Evolutionary conservation across 495 filamentous ascomycete species (phyloP).

Genomic region (Tetracladium marchalianum): DNA sequence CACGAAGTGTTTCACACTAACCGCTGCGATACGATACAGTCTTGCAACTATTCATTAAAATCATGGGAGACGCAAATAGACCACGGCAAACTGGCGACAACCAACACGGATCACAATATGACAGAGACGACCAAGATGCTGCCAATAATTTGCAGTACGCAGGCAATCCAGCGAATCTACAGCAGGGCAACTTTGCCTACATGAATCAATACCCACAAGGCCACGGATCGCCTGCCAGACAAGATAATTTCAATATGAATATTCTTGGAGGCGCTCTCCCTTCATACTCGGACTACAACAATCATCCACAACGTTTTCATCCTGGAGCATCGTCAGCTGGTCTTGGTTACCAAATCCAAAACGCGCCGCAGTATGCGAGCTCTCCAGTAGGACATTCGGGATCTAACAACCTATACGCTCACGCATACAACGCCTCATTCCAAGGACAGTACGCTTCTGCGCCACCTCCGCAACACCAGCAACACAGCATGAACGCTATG

Average conservation of each 20-base stretch:
- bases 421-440: constrained; percentile 11
- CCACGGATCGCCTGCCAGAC: constrained; percentile 1
- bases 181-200: constrained; percentile 1
- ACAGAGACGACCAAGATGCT: constrained; percentile 1
- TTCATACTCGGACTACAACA: constrained; percentile 12
- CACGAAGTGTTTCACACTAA: too few relatives aligned
- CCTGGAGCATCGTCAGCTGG: constrained; percentile 26
- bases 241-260: constrained; percentile 15
- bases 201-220: constrained; percentile 4
- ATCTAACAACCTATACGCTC: constrained; percentile 30
- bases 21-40: background rate
- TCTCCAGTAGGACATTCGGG: constrained; percentile 26
- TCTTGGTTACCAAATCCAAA: constrained; percentile 33
- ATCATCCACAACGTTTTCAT: constrained; percentile 29
- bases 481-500: background rate
- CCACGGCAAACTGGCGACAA: constrained; percentile 3
- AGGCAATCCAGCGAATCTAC: background rate
- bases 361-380: constrained; percentile 33
- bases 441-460: constrained; percentile 12
- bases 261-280: constrained; percentile 11
- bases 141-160: constrained; percentile 1
- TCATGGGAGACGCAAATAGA: constrained; percentile 10
- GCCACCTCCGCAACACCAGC: background rate
- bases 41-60: constrained; percentile 6
- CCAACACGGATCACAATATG: background rate